Percentiles rank a stretch among this genome's conserved stretches.
phyloP scores from a whole-genome alignment of 192 early-diverging fungal genomes.

The Oehlia diaphana region DNA sequence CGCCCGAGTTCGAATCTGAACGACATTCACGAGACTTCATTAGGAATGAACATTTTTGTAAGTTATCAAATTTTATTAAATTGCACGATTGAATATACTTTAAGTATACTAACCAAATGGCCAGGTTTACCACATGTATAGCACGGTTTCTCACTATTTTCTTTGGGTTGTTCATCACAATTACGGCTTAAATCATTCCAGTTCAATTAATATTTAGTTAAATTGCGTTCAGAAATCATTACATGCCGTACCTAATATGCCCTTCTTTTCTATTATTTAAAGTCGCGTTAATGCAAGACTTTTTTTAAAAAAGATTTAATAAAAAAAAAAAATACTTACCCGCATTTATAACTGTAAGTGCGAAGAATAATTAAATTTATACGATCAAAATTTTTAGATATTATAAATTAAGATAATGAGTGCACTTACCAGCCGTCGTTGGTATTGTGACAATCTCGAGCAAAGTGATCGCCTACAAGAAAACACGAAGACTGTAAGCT shows the following conservation, averaged over 20 bases:
- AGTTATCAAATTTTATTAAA: neutral
- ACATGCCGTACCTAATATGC: slow-evolving; percentile 3
- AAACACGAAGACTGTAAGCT: neutral
- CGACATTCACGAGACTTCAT: slow-evolving; percentile 5
- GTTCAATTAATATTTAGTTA: neutral
- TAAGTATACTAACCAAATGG: neutral
- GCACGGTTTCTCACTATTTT: neutral
- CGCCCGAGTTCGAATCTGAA: neutral
- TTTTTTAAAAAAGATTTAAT: neutral
- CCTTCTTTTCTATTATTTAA: neutral
- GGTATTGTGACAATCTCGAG: neutral
- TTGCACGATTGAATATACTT: neutral
- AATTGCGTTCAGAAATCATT: neutral
- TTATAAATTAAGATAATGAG: neutral
- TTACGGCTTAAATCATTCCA: slow-evolving; percentile 5
- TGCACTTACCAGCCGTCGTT: neutral
- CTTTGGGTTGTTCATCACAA: neutral
- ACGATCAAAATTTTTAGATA: neutral
- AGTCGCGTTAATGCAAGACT: neutral
- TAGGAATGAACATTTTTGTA: neutral
- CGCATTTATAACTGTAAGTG: neutral
- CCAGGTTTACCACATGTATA: slow-evolving; percentile 3
- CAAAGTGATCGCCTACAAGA: neutral
- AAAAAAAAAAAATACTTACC: neutral
- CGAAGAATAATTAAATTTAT: neutral